These are phyloP conservation scores for Suillus americanus DNA, from an alignment of 768 basidiomycete genomes.

Conservation along the genomic window DNA sequence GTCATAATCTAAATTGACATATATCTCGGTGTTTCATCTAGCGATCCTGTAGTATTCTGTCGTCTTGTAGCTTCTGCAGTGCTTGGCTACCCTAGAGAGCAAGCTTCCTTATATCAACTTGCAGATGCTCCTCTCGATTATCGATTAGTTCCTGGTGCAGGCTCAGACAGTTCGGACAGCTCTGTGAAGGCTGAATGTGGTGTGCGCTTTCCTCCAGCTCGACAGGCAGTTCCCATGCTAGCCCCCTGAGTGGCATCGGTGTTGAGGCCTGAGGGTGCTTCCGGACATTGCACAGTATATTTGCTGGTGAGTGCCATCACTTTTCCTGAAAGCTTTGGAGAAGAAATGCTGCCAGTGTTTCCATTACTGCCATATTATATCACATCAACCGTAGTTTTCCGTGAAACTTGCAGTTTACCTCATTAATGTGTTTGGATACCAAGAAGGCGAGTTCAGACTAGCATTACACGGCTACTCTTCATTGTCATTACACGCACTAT, in stretches of 20 bases:
- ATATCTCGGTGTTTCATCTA: background rate
- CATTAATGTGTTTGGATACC: background rate
- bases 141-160: constrained; percentile 25
- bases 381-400: background rate
- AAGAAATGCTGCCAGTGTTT: background rate
- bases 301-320: background rate
- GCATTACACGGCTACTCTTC: background rate
- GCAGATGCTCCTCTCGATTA: constrained; percentile 34
- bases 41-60: background rate
- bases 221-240: background rate
- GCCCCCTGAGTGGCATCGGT: background rate
- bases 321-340: background rate
- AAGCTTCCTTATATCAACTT: constrained; percentile 11
- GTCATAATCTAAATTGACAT: constrained; percentile 2
- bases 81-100: constrained; percentile 2
- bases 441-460: background rate
- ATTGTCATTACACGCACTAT: background rate
- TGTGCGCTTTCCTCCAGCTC: background rate
- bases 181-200: constrained; percentile 12
- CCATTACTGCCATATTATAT: background rate
- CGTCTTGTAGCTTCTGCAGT: background rate
- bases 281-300: background rate
- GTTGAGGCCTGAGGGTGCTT: background rate
- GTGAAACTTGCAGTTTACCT: background rate
- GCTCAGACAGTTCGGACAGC: constrained; percentile 30